Evolutionary conservation across 2,329 filamentous ascomycete genomes (phyloP).

Genomic region (Elsinoe batatas): DNA sequence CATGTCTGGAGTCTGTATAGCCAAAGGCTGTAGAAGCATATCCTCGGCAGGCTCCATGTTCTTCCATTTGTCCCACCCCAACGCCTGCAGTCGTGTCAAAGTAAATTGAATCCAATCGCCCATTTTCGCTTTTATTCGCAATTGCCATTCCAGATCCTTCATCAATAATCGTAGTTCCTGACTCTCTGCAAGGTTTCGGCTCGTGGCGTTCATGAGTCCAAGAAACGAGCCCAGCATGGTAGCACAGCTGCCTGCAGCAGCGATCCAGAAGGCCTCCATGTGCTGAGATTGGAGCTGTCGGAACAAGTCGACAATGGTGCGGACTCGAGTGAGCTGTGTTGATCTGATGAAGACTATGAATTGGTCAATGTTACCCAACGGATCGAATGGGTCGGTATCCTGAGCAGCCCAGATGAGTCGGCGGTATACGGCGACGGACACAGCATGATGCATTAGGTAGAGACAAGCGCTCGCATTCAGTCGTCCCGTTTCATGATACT

Average conservation of each 20-base stretch:
- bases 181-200: not conserved
- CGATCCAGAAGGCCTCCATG: slow-evolving; percentile 10
- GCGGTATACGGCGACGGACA: not conserved
- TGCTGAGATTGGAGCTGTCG: slow-evolving; percentile 6
- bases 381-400: not conserved
- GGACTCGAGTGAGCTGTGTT: not conserved
- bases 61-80: slow-evolving; percentile 11
- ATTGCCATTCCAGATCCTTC: slow-evolving; percentile 7
- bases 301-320: slow-evolving; percentile 5
- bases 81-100: not conserved
- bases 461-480: slow-evolving; percentile 4
- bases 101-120: slow-evolving; percentile 5
- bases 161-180: slow-evolving; percentile 1
- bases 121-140: slow-evolving; percentile 9
- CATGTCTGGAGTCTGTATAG: not conserved
- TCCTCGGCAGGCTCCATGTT: not conserved
- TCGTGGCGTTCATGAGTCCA: not conserved
- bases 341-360: slow-evolving; percentile 7
- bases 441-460: slow-evolving; percentile 3
- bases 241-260: slow-evolving; percentile 2
- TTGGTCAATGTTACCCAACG: not conserved
- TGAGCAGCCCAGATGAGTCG: not conserved
- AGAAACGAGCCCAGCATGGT: slow-evolving; percentile 9
- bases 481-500: slow-evolving; percentile 3
- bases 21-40: not conserved